Conservation (phyloP, 768 basidiomycete species). For the Coprinopsis strossmayeri region DNA sequence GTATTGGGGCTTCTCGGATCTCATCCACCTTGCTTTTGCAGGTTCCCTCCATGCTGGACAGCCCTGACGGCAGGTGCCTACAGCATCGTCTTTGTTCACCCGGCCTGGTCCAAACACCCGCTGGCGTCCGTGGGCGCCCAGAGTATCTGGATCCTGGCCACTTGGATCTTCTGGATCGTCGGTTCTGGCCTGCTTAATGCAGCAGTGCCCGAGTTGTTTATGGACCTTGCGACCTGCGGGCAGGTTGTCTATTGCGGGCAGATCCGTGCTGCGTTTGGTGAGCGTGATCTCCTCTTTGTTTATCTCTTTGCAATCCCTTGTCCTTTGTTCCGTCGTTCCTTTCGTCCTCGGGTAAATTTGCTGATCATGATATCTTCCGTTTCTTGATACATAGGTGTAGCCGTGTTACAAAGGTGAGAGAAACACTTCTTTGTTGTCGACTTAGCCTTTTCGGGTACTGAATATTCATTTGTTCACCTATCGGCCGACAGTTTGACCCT, state of each 20-base stretch:
- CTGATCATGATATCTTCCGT: neutral
- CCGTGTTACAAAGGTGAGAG: slow-evolving; percentile 47
- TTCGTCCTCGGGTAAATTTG: no score
- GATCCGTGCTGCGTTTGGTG: slow-evolving; percentile 48
- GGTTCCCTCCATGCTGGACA: slow-evolving; percentile 60
- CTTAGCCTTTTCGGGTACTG: no score
- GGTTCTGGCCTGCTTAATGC: slow-evolving; percentile 46
- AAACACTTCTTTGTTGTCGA: no score
- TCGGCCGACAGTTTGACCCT: slow-evolving; percentile 30
- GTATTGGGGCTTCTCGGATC: no score
- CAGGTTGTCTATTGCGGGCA: slow-evolving; percentile 49
- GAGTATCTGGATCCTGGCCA: slow-evolving; percentile 49
- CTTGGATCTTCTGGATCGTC: slow-evolving; percentile 57
- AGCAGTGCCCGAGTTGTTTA: slow-evolving; percentile 39
- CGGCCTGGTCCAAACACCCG: slow-evolving; percentile 45
- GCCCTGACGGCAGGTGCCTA: slow-evolving; percentile 43
- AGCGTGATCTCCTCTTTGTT: neutral
- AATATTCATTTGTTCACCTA: slow-evolving; percentile 11
- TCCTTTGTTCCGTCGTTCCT: no score
- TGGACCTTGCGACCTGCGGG: slow-evolving; percentile 29
- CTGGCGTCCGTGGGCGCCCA: slow-evolving; percentile 55
- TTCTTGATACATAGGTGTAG: slow-evolving; percentile 23
- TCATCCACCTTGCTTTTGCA: no score
- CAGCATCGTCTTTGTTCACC: slow-evolving; percentile 56
- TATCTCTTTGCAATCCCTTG: neutral